Base-by-base conservation (phyloP, 371 early-diverging fungal genomes). In the Catenaria anguillulae region DNA sequence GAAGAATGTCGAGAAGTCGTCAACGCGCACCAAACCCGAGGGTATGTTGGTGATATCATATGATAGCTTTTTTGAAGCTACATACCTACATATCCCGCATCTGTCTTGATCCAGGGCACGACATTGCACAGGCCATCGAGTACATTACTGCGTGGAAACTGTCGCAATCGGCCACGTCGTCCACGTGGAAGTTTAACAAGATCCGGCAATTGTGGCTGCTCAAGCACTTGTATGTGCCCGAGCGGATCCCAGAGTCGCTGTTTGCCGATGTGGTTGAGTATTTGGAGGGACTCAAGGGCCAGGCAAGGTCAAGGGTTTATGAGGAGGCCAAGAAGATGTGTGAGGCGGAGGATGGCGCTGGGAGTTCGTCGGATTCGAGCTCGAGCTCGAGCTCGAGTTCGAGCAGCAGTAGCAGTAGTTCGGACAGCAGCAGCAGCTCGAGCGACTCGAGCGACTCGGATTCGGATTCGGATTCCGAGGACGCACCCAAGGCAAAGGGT, bases 161-260 rank as follows among this genome's bases (percentile, higher is more conserved):
- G 29, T 71, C 65, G 67, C 46, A 54, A 19, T 21, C 36, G 17
- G 37, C 45, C 33, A 62, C 60, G 15, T 4, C 8, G 8, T 43
- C 6, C 1, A 21, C 58, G 1, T 71, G 71, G 71, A 68, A 69
- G 40, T 71, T 71, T 62, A 68, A 61, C 63, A 69, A 69, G 55
- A 66, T 65, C 29, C 63, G 50, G 56, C 69, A 71, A 36, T 60
- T 63, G 34, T 71, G 71, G 71, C 24, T 71, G 10, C 43, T 69
- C 40, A 66, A 65, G 12, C 66, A 71, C 58, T 33, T 71, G 19
- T 71, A 71, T 48, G 31, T 55, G 19, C 66, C 62, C 33, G 31
- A 52, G 21, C 59, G 50, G 19, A 48, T 70, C 23, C 68, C 70
- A 26, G 45, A 52, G 15, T 45, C 60, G 12, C 12, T 60, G 15